Percentiles rank a stretch among this genome's conserved stretches.
These are phyloP conservation scores for Hsuehochloa calcarea DNA, from an alignment of 176 grass and related monocot species.

Conservation along the genomic window DNA sequence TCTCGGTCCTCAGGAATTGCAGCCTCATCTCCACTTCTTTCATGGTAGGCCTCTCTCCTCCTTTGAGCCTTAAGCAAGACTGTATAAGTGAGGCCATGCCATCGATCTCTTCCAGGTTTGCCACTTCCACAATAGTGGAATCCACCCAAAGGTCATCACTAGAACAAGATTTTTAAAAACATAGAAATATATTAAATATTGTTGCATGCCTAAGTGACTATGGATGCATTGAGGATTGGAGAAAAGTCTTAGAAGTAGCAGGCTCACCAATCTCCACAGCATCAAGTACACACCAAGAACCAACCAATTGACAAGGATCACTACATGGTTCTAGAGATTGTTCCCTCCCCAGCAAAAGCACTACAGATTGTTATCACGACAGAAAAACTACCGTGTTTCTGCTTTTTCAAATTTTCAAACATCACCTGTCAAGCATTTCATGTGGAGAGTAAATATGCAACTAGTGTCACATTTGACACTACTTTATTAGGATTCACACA, in stretches of 20 bases:
- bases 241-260: too few relatives aligned
- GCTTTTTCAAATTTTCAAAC: not conserved
- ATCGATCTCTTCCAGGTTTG: constrained; percentile 12
- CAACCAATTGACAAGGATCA: not conserved
- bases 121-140: constrained; percentile 2
- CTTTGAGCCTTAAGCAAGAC: constrained; percentile 37
- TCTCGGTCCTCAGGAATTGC: constrained; percentile 27
- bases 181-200: too few relatives aligned
- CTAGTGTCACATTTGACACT: too few relatives aligned
- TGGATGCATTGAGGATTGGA: too few relatives aligned
- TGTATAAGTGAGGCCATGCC: not conserved
- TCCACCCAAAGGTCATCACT: too few relatives aligned
- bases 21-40: constrained; percentile 49
- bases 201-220: too few relatives aligned
- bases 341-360: not conserved
- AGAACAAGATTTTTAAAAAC: too few relatives aligned
- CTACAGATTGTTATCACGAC: not conserved
- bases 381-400: not conserved
- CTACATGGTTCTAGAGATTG: not conserved
- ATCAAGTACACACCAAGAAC: too few relatives aligned
- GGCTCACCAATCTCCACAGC: too few relatives aligned
- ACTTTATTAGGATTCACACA: too few relatives aligned
- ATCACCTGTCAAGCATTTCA: too few relatives aligned
- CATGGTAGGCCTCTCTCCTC: constrained; percentile 32
- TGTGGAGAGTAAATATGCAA: too few relatives aligned